A percentile compares a stretch with the other conserved stretches of the same genome.
Conservation (phyloP, 148 eudicot species). For the Rhododendron ovatum region DNA sequence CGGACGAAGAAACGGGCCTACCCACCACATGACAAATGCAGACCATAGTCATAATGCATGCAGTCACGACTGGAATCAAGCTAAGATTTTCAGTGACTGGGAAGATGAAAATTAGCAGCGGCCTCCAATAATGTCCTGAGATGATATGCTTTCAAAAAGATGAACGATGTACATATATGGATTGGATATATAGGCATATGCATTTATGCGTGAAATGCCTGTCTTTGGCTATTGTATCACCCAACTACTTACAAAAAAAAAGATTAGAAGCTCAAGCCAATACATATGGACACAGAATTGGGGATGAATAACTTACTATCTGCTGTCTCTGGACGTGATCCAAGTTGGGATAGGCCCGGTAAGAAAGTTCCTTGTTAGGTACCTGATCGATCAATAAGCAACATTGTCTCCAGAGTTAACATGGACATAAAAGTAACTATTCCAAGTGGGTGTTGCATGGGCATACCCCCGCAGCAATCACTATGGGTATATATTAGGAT, state of each 20-base stretch:
- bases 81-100: not conserved
- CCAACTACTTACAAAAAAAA: not conserved
- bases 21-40: not conserved
- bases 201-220: too few species aligned
- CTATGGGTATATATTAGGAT: too few species aligned
- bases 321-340: too few species aligned
- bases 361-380: too few species aligned
- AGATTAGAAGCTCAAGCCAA: not conserved
- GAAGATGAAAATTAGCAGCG: not conserved
- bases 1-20: not conserved
- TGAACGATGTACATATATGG: not conserved
- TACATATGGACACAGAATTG: not conserved
- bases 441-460: too few species aligned
- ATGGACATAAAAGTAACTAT: too few species aligned
- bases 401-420: too few species aligned
- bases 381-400: too few species aligned
- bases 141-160: not conserved
- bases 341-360: too few species aligned
- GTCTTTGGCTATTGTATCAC: not conserved
- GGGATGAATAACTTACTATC: conserved; percentile 15
- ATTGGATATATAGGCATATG: too few species aligned
- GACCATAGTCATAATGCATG: not conserved
- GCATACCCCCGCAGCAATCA: too few species aligned
- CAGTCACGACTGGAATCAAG: not conserved
- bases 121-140: not conserved